Percentiles rank a stretch among this genome's conserved stretches.
These are phyloP conservation scores for Serendipita sp. DNA, from an alignment of 768 basidiomycete species.

Conservation along the genomic window DNA sequence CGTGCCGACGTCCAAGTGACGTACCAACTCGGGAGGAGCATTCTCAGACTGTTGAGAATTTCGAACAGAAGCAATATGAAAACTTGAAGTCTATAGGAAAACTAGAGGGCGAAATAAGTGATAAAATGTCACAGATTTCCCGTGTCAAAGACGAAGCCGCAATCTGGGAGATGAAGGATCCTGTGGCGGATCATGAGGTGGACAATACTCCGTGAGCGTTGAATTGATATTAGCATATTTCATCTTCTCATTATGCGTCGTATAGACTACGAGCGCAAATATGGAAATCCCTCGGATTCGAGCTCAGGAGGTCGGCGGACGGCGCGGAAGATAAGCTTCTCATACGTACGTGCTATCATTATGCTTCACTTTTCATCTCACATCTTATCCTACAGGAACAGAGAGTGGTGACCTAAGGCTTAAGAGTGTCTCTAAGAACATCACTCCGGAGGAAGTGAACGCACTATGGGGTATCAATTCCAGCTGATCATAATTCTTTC, in stretches of 20 bases:
- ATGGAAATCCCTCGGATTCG: background rate
- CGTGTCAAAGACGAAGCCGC: background rate
- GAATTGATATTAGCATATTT: background rate
- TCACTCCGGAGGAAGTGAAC: background rate
- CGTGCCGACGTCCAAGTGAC: background rate
- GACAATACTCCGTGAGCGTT: background rate
- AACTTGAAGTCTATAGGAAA: background rate
- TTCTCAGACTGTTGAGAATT: background rate
- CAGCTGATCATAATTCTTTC: background rate
- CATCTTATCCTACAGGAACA: background rate
- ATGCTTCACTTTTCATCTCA: background rate
- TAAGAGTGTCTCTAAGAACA: background rate
- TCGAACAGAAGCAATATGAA: background rate
- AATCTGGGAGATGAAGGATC: background rate
- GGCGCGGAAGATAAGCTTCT: background rate
- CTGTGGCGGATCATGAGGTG: background rate
- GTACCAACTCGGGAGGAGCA: background rate
- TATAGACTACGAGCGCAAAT: conserved; percentile 1
- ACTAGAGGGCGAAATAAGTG: background rate
- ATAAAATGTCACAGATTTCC: background rate
- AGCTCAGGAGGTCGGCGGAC: background rate
- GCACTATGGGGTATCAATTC: conserved; percentile 1
- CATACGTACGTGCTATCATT: background rate
- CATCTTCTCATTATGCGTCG: background rate
- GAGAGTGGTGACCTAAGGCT: background rate